Evolutionary conservation across 805 yeast species (phyloP), one percentile per base, ranked within the genome.

Genomic region (Soucietia sequanensis): DNA sequence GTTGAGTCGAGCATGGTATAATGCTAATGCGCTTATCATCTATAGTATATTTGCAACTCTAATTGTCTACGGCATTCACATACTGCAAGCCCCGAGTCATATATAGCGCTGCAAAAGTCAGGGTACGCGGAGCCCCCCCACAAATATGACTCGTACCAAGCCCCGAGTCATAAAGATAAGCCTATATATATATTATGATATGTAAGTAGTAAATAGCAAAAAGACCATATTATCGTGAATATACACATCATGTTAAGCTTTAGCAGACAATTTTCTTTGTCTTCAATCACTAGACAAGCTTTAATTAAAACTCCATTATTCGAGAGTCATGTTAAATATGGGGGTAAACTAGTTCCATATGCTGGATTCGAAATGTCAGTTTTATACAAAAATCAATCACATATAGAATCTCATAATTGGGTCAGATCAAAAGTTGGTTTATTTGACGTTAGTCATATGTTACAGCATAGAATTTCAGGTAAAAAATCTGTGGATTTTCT

Each of bases 281-380:
- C 29, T 3, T 9, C 17, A n/a, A n/a, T 15, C n/a, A 15, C 62
- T 1, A 14, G 50, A 5, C 32, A 31, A 2, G 49, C 64, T 4
- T 56, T 72, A 39, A 68, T 75, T 45, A 77, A 69, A 47, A 93
- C 98, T 1, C 95, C 98, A 4, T 69, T 93, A 26, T 79, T 83
- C 57, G 88, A 84, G 38, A 70, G 88, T 16, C 97, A 93, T 57
- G 68, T 82, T 23, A 75, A 76, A 37, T 68, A 79, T 30, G 91
- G 89, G 5, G 99, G 89, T 10, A 89, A 85, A 37, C 82, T 93
- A 82, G 98, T 90, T 4, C 95, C 95, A 29, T 93, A 86, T 62
- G 98, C 98, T 12, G 96, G 96, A n/a, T 93, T 77, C 53, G 77
- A 82, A 30, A 91, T 93, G 97, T 99, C 99, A 2, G 89, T 93